Evolutionary conservation across 768 basidiomycete species (phyloP).

Genomic region (Crepidotus variabilis): DNA sequence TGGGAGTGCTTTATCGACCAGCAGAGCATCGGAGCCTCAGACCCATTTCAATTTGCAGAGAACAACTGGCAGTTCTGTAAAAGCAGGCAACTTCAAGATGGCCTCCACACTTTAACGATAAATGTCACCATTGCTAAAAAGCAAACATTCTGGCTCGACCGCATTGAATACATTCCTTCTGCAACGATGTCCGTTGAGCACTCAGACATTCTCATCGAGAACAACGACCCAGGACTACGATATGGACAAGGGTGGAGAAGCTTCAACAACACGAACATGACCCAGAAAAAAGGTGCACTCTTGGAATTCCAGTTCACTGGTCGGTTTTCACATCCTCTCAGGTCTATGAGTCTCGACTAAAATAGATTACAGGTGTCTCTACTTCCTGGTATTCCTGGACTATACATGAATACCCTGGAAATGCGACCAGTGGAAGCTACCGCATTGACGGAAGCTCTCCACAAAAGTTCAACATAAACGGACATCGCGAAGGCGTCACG

Average conservation of each 20-base stretch:
- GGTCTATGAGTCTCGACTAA: background rate
- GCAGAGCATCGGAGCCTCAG: slow-evolving; percentile 1
- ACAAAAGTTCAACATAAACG: slow-evolving; percentile 7
- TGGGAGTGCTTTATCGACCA: slow-evolving; percentile 17
- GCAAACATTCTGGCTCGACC: slow-evolving; percentile 9
- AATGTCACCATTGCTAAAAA: background rate
- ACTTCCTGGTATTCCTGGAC: slow-evolving; percentile 2
- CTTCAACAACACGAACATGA: slow-evolving; percentile 12
- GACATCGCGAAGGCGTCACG: background rate
- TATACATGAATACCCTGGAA: background rate
- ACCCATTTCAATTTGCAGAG: slow-evolving; percentile 1
- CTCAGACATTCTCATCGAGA: slow-evolving; percentile 10
- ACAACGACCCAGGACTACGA: slow-evolving; percentile 16
- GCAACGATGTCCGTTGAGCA: slow-evolving; percentile 1
- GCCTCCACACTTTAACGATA: slow-evolving; percentile 5
- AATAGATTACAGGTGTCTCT: background rate
- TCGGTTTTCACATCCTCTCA: slow-evolving; percentile 1
- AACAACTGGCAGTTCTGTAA: slow-evolving; percentile 8
- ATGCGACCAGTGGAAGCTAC: slow-evolving; percentile 7
- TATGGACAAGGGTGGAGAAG: slow-evolving; percentile 17
- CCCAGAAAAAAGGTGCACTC: slow-evolving; percentile 16
- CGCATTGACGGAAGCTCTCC: slow-evolving; percentile 9
- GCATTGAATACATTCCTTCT: slow-evolving; percentile 3
- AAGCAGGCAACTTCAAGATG: background rate
- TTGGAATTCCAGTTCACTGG: slow-evolving; percentile 22